phyloP scores from a whole-genome alignment of 305 asterid species.

The Fraxinus baroniana region DNA sequence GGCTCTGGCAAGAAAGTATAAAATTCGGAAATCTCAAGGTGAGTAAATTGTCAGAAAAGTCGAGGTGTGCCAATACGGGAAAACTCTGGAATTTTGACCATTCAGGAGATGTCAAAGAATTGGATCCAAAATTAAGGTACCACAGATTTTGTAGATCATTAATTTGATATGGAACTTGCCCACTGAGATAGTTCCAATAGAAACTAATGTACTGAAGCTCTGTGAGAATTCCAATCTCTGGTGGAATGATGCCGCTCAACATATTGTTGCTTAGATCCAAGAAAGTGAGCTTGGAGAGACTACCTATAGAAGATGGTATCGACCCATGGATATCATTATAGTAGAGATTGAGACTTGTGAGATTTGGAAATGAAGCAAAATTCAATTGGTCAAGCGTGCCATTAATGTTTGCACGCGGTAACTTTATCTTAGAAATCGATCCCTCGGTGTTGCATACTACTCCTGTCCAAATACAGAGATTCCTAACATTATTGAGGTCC shows the following conservation, averaged over 20 bases:
- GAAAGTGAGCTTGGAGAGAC: slow-evolving; percentile 26
- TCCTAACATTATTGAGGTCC: slow-evolving; percentile 44
- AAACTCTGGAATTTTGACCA: slow-evolving; percentile 31
- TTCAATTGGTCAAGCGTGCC: too few species aligned
- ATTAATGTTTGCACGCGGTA: too few species aligned
- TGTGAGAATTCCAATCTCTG: not conserved
- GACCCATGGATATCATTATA: not conserved
- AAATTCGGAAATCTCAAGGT: slow-evolving; percentile 33
- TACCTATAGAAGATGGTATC: slow-evolving; percentile 36
- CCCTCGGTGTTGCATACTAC: slow-evolving; percentile 8
- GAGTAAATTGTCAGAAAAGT: slow-evolving; percentile 24
- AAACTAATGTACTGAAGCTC: slow-evolving; percentile 29
- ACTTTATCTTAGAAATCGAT: too few species aligned
- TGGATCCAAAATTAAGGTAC: slow-evolving; percentile 35
- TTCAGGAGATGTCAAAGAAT: slow-evolving; percentile 28
- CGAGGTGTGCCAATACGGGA: slow-evolving; percentile 25
- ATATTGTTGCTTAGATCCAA: slow-evolving; percentile 38
- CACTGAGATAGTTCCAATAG: slow-evolving; percentile 21
- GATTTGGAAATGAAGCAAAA: too few species aligned
- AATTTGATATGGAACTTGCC: slow-evolving; percentile 39
- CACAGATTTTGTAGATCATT: slow-evolving; percentile 39
- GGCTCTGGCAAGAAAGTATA: slow-evolving; percentile 22
- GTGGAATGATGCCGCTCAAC: not conserved
- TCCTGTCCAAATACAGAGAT: slow-evolving; percentile 59
- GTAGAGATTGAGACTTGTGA: too few species aligned